Conservation (phyloP, 108 stramenopile species). For the Pseudonitzschia pungens region DNA sequence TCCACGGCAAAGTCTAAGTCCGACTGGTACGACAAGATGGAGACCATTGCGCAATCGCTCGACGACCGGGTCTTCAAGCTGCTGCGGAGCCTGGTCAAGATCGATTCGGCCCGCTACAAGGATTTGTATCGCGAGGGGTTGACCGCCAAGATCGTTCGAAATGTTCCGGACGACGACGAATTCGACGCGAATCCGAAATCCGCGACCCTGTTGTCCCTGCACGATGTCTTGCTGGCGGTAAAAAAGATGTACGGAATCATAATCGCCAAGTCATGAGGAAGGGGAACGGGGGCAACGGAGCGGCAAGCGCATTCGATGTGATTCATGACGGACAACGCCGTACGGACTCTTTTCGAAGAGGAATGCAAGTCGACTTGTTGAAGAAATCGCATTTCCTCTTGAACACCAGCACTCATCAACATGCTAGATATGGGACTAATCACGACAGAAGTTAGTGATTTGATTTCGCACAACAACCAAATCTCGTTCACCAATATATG, state of each 20-base stretch:
- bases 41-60: constrained; percentile 53
- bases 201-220: constrained; percentile 6
- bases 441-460: no score
- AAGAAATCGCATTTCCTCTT: no score
- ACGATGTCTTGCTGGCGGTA: constrained; percentile 3
- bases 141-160: constrained; percentile 50
- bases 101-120: constrained; percentile 65
- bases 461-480: no score
- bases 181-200: constrained; percentile 1
- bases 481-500: no score
- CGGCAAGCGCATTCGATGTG: no score
- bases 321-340: no score
- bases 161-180: constrained; percentile 8
- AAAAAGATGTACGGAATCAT: constrained; percentile 12
- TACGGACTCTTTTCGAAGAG: no score
- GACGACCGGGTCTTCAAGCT: constrained; percentile 74
- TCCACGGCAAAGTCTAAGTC: constrained; percentile 3
- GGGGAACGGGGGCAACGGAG: no score
- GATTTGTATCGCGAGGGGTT: constrained; percentile 61
- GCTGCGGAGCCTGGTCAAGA: constrained; percentile 63
- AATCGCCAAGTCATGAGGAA: not conserved
- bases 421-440: no score
- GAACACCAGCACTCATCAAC: no score
- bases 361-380: no score
- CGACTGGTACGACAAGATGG: constrained; percentile 69